phyloP scores from a whole-genome alignment of 352 stramenopile genomes.

The Pythium folliculosum region DNA sequence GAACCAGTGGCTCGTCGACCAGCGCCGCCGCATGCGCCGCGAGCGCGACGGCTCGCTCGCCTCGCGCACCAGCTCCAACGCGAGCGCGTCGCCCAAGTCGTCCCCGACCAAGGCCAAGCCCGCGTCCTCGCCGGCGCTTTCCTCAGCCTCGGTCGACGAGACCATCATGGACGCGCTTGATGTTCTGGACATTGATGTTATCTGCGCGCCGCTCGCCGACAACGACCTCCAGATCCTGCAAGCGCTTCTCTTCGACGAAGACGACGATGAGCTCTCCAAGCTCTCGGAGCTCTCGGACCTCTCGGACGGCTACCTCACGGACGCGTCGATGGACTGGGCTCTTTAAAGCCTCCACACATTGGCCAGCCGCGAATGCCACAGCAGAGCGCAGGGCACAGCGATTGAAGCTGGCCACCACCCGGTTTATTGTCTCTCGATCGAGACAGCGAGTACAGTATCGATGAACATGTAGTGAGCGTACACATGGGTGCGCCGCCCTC shows the following conservation, averaged over 20 bases:
- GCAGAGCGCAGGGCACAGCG: slow-evolving; percentile 11
- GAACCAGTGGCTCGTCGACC: slow-evolving; percentile 32
- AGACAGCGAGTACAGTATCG: slow-evolving; percentile 7
- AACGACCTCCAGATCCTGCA: slow-evolving; percentile 25
- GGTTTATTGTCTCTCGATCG: slow-evolving; percentile 6
- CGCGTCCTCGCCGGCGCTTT: background rate
- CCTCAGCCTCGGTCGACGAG: background rate
- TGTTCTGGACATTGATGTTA: slow-evolving; percentile 6
- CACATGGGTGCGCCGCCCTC: background rate
- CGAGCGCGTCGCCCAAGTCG: background rate
- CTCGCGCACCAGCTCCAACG: background rate
- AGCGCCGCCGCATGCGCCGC: slow-evolving; percentile 25
- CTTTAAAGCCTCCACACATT: background rate
- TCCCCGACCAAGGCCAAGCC: background rate
- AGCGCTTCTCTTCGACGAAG: slow-evolving; percentile 24
- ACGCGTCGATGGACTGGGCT: slow-evolving; percentile 5
- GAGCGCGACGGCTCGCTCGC: slow-evolving; percentile 17
- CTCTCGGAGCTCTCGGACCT: slow-evolving; percentile 8
- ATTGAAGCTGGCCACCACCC: background rate
- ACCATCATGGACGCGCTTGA: slow-evolving; percentile 20
- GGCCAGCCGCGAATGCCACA: slow-evolving; percentile 3
- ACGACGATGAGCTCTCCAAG: slow-evolving; percentile 17
- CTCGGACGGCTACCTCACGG: slow-evolving; percentile 8
- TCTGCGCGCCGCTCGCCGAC: slow-evolving; percentile 16
- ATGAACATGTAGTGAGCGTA: slow-evolving; percentile 14